Base-by-base conservation (phyloP, 2,329 filamentous ascomycete genomes). In the Helminthosporium solani region DNA sequence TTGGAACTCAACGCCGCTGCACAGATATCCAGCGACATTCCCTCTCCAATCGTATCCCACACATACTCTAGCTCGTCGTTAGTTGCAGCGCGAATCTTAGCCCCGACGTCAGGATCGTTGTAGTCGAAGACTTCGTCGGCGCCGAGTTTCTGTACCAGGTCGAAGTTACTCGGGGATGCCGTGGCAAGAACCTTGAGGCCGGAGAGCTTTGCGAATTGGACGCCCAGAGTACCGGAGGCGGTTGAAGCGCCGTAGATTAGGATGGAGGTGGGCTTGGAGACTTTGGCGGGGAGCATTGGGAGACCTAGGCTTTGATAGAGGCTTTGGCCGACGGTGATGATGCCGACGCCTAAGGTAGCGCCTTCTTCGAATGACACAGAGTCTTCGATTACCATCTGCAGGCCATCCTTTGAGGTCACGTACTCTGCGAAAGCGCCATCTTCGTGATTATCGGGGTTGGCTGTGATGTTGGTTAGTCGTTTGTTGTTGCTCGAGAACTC, bases 71-170 rank as follows among this genome's bases (percentile, higher is more conserved):
- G 64, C 23, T 60, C 63, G 60, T 76, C 70, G 3, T 73, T 64
- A 8, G 75, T 77, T 41, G 67, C 67, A 33, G 69, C 63, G 27
- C 71, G 69, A 61, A 82, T 81, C 47, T 78, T 71, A 31, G 67
- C 63, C 1, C 71, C 57, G 2, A 85, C 64, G 58, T 84, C 68
- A 23, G 69, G 61, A 0, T 69, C 65, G 15, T 75, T 78, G 61
- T 86, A 86, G 57, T 86, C 80, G 38, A 86, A 73, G 23, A 85
- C 76, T 47, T 82, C 78, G 54, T 86, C 82, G 5, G 84, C 84
- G 0, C 84, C 84, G 1, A 87, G 65, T 2, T 68, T 67, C 49
- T 75, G 75, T 58, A 81, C 83, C 2, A 86, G 63, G 36, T 79
- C 75, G 0, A 76, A 70, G 60, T 86, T 87, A 5, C 70, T 63